A percentile compares a stretch with the other conserved stretches of the same genome.
Conservation (phyloP, 208 protist genomes). For the Acanthamoeba quina region DNA sequence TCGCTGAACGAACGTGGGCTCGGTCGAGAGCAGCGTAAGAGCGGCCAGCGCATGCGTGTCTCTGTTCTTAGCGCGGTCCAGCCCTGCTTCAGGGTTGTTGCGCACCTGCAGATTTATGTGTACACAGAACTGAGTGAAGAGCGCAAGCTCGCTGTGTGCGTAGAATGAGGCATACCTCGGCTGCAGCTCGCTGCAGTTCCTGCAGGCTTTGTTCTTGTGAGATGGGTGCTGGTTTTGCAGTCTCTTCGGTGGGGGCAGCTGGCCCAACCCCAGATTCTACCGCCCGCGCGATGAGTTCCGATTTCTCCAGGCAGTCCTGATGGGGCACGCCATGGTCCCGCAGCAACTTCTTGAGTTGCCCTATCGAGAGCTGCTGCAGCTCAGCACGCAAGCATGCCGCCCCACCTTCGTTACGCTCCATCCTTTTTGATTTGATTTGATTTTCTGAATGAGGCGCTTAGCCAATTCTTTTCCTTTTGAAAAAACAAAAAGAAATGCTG, state of each 20-base stretch:
- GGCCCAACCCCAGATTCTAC: background rate
- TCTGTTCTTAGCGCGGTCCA: background rate
- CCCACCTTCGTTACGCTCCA: too few relatives aligned
- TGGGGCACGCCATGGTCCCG: background rate
- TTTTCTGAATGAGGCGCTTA: too few relatives aligned
- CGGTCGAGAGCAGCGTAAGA: background rate
- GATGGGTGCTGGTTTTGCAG: background rate
- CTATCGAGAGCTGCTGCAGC: background rate
- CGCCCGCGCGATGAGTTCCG: background rate
- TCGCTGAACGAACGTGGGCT: background rate
- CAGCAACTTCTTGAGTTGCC: background rate
- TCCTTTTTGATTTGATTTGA: too few relatives aligned
- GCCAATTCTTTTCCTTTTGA: too few relatives aligned
- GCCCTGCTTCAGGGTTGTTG: background rate
- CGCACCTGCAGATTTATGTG: constrained; percentile 24
- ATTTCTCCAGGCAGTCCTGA: constrained; percentile 20
- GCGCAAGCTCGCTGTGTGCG: too few relatives aligned
- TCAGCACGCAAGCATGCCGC: background rate
- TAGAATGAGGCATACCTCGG: background rate
- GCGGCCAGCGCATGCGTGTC: background rate
- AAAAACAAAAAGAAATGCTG: too few relatives aligned
- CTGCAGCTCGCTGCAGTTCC: background rate
- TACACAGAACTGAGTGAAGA: background rate
- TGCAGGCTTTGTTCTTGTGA: background rate
- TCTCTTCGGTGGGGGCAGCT: background rate